These are phyloP conservation scores for Bolboschoenus planiculmis DNA, from an alignment of 176 grass and related monocot genomes.

Conservation along the genomic window DNA sequence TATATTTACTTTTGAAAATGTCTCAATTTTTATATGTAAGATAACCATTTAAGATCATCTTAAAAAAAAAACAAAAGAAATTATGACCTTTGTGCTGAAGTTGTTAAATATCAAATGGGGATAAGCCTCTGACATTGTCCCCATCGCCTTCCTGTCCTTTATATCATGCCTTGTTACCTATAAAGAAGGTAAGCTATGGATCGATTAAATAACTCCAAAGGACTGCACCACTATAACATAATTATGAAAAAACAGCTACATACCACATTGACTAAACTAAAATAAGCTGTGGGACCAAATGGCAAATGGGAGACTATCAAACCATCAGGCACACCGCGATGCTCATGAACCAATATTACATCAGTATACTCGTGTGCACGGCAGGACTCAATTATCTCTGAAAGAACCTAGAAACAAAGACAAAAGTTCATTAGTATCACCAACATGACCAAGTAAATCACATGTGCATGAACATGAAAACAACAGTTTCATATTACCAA, in stretches of 20 bases:
- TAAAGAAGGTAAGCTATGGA: not conserved
- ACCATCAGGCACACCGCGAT: conserved; percentile 87
- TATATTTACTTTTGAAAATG: not conserved
- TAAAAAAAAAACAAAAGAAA: not conserved
- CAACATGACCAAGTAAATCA: not conserved
- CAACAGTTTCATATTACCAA: not conserved
- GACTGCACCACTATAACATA: not conserved
- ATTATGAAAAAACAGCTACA: conserved; percentile 20
- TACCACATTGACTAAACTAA: conserved; percentile 93
- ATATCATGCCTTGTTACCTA: conserved; percentile 89
- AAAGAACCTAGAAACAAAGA: conserved; percentile 50
- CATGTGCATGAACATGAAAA: not conserved
- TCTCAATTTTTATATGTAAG: not conserved
- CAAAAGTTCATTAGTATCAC: not conserved
- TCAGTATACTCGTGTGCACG: conserved; percentile 79
- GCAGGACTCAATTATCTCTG: conserved; percentile 79
- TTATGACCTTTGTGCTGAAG: conserved; percentile 56
- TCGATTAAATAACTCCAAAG: not conserved
- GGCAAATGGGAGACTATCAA: conserved; percentile 88
- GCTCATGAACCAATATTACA: conserved; percentile 83
- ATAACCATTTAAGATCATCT: not conserved
- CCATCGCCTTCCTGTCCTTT: conserved; percentile 81
- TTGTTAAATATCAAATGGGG: conserved; percentile 87
- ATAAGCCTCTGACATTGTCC: conserved; percentile 94
- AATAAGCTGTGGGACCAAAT: conserved; percentile 78